Conservation (phyloP, 2,329 filamentous ascomycete genomes). For the Neoarthrinium moseri region DNA sequence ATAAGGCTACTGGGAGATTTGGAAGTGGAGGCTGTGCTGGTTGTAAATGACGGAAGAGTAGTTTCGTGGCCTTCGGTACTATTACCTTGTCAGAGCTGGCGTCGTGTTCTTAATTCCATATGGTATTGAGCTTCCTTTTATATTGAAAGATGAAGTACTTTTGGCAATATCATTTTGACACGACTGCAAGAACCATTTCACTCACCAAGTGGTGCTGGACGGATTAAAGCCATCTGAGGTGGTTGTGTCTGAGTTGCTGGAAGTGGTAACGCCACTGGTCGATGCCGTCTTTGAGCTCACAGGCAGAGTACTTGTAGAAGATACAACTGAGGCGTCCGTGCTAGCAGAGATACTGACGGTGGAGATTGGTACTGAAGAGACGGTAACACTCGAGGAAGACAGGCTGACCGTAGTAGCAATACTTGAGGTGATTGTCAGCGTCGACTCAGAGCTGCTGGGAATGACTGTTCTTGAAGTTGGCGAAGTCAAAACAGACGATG, state of each 20-base stretch:
- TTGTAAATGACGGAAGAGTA: not conserved
- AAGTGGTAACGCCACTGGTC: not conserved
- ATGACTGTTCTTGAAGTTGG: not conserved
- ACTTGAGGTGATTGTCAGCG: not conserved
- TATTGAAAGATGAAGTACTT: not conserved
- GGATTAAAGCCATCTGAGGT: not conserved
- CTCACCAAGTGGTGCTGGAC: not conserved
- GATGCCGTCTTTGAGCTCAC: too few species aligned
- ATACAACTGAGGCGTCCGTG: too few species aligned
- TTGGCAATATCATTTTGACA: not conserved
- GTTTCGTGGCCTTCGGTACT: not conserved
- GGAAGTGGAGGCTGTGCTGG: not conserved
- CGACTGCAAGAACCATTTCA: not conserved
- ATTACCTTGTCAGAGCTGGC: too few species aligned
- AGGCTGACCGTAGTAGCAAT: not conserved
- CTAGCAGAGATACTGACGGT: too few species aligned
- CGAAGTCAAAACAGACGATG: not conserved
- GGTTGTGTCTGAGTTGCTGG: not conserved
- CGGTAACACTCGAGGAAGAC: not conserved
- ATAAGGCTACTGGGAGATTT: too few species aligned
- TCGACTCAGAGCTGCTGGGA: not conserved
- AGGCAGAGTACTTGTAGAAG: too few species aligned
- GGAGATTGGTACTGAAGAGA: too few species aligned
- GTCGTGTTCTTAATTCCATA: too few species aligned
- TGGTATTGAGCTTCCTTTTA: too few species aligned